Evolutionary conservation across 192 early-diverging fungal genomes (phyloP).

Genomic region (Diversispora epigaea): DNA sequence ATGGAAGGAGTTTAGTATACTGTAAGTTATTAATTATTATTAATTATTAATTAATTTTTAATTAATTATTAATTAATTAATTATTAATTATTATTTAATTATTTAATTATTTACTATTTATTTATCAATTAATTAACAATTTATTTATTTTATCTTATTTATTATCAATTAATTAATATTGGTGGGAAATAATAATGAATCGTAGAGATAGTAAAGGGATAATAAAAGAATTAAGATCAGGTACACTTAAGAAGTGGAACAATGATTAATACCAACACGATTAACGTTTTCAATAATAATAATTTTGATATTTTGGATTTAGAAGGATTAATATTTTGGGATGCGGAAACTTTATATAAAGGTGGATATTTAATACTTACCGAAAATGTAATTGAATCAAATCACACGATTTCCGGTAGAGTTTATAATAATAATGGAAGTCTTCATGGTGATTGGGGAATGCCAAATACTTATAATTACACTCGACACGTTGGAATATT

Average conservation of each 20-base stretch:
- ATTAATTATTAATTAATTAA: no score
- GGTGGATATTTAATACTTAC: background rate
- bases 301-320: conserved; percentile 1
- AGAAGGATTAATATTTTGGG: background rate
- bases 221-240: background rate
- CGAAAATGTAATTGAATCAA: background rate
- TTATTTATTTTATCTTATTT: no score
- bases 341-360: background rate
- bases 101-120: no score
- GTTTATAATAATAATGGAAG: background rate
- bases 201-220: background rate
- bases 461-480: background rate
- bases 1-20: background rate
- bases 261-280: no score
- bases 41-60: background rate
- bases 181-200: no score
- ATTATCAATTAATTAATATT: no score
- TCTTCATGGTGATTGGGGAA: background rate
- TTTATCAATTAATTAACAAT: no score
- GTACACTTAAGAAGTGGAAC: background rate
- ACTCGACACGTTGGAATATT: background rate
- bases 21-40: background rate
- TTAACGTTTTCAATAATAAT: no score
- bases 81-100: no score
- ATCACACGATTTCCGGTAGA: background rate